Base-by-base conservation (phyloP, 352 stramenopile genomes). In the Albugo candida region DNA sequence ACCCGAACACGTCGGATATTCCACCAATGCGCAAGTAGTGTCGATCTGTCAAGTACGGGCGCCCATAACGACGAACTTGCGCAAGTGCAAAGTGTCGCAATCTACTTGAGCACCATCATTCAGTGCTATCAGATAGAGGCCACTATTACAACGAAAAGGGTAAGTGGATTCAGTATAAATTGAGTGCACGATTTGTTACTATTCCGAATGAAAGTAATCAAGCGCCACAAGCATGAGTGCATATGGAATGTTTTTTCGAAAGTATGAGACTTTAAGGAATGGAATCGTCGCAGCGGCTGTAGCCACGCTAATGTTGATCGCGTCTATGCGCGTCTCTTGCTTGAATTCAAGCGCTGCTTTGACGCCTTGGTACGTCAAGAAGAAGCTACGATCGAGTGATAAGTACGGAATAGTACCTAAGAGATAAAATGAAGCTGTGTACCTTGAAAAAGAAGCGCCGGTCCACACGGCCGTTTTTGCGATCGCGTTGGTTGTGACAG, bases 241-340 rank as follows among this genome's bases (percentile, higher is more conserved):
- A 49, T 84, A 87, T 14, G 70, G 70, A 48, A 81, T 45, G 53
- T 87, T 83, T 54, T 81, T 67, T 14, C 73, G 72, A 56, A 87
- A 73, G 41, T 79, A 53, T 10, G 60, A 67, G 10, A 65, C 76
- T 17, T 67, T 60, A 8, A 82, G 45, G 54, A 87, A 84, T 11
- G 74, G 74, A 11, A 72, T 38, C 6, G 57, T 68, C 0, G 69
- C 70, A 2, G 56, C 53, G 10, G 74, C 38, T 0, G 61, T 75
- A 6, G 71, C 67, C n/a, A 81, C 65, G 38, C 60, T 70, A 14
- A 73, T 64, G 52, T 70, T 71, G 16, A 67, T 43, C 44, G 84
- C 38, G 48, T 87, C 70, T 17, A 83, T 66, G 16, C 71, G 53
- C 2, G 56, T 54, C 6, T 72, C 62, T 49, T 82, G 65, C 3